Conservation (phyloP, 371 early-diverging fungal genomes). For the Coemansia sp. region DNA sequence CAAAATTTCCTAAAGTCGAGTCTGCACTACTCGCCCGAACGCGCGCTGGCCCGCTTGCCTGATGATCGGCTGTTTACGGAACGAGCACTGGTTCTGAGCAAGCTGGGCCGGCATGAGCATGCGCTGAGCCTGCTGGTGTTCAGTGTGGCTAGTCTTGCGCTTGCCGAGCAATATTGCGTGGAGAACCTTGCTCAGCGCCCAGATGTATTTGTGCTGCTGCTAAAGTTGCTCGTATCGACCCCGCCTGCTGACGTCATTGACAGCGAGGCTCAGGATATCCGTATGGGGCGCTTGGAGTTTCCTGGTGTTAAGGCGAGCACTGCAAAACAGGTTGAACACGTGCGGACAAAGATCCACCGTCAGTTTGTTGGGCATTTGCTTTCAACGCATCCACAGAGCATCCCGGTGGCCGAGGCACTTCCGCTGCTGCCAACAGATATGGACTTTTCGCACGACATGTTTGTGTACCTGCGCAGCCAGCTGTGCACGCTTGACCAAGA, state of each 20-base stretch:
- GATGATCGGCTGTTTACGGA: conserved; percentile 77
- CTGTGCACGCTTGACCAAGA: conserved; percentile 41
- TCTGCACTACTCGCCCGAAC: conserved; percentile 70
- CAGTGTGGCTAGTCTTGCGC: conserved; percentile 65
- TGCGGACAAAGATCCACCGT: conserved; percentile 19
- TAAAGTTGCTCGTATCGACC: conserved; percentile 21
- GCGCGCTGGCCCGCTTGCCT: conserved; percentile 71
- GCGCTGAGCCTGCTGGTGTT: conserved; percentile 81
- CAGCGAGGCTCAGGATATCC: conserved; percentile 20
- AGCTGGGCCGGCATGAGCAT: conserved; percentile 83
- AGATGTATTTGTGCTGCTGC: conserved; percentile 41
- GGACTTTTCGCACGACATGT: conserved; percentile 35
- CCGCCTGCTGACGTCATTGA: conserved; percentile 32
- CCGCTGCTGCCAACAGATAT: conserved; percentile 38
- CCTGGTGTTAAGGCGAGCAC: background rate
- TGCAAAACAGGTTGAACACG: conserved; percentile 14
- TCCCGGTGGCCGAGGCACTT: conserved; percentile 37
- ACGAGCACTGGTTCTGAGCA: conserved; percentile 76
- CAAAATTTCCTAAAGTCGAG: conserved; percentile 69
- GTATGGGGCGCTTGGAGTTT: background rate
- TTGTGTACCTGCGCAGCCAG: conserved; percentile 43
- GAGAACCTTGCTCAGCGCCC: conserved; percentile 24
- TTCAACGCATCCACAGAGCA: conserved; percentile 29
- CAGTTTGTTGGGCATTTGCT: conserved; percentile 40
- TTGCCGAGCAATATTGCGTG: conserved; percentile 75